Conservation (phyloP, 2,329 filamentous ascomycete genomes). For the Cyphellophora attinorum region DNA sequence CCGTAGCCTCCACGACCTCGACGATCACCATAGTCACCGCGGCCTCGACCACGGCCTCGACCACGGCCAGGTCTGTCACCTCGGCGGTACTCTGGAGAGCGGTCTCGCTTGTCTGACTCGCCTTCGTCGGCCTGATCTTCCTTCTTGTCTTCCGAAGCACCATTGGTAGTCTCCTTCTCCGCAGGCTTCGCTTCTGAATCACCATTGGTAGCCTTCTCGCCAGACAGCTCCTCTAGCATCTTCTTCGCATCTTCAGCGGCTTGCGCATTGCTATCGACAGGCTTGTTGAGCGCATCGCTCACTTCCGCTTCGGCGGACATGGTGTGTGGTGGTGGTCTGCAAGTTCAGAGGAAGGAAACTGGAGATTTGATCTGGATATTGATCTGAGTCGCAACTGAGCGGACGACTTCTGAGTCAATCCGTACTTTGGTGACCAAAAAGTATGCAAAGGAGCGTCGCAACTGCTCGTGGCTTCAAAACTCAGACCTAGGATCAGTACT, state of each 20-base stretch:
- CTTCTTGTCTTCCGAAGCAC: constrained; percentile 7
- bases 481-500: no score
- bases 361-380: neutral
- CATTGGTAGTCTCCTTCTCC: constrained; percentile 15
- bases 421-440: no score
- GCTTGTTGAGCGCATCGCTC: constrained; percentile 10
- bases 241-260: constrained; percentile 38
- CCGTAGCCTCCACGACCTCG: constrained; percentile 20
- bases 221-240: constrained; percentile 35
- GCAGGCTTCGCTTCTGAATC: constrained; percentile 28
- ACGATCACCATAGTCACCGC: constrained; percentile 23
- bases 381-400: neutral
- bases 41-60: constrained; percentile 5
- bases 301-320: constrained; percentile 17
- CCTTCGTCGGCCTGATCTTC: no score
- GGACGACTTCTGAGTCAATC: neutral
- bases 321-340: constrained; percentile 1
- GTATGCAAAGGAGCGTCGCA: no score
- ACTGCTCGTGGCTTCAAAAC: no score
- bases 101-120: constrained; percentile 9
- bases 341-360: neutral
- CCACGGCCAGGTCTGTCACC: constrained; percentile 5
- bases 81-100: constrained; percentile 3
- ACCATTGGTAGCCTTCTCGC: constrained; percentile 15
- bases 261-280: constrained; percentile 26